phyloP scores from a whole-genome alignment of 1,139 yeast genomes.

The Candida glucosophila region DNA sequence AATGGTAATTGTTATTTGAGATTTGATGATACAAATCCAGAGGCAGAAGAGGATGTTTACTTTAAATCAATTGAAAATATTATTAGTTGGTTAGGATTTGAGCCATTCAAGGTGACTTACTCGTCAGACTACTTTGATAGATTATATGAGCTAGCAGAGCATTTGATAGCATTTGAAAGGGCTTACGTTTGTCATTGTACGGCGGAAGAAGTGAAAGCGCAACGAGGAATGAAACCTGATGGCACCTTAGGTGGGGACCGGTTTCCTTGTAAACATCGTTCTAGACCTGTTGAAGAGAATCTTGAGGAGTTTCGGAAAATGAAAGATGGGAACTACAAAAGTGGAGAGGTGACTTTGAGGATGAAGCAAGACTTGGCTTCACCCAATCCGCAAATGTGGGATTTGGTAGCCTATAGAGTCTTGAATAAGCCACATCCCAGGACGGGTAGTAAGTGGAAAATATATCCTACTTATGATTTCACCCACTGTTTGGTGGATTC shows the following conservation, averaged over 20 bases:
- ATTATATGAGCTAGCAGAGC: conserved; percentile 80
- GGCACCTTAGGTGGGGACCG: conserved; percentile 94
- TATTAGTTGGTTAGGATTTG: conserved; percentile 88
- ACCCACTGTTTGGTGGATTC: conserved; percentile 99
- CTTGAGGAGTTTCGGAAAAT: conserved; percentile 76
- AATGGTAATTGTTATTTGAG: conserved; percentile 85
- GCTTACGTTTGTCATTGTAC: conserved; percentile 95
- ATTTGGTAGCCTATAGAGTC: conserved; percentile 95
- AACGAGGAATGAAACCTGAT: conserved; percentile 85
- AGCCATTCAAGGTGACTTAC: conserved; percentile 89
- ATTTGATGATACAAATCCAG: conserved; percentile 97
- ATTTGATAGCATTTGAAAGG: conserved; percentile 54
- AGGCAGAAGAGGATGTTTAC: conserved; percentile 91
- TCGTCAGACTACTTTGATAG: conserved; percentile 92
- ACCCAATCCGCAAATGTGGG: conserved; percentile 99
- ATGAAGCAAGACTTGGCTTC: conserved; percentile 93
- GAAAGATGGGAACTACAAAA: conserved; percentile 81
- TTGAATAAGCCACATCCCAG: conserved; percentile 89
- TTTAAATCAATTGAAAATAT: conserved; percentile 77
- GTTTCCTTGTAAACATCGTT: conserved; percentile 71
- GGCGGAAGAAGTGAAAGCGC: conserved; percentile 79
- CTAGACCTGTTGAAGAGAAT: conserved; percentile 61
- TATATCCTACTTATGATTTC: conserved; percentile 97
- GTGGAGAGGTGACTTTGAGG: conserved; percentile 90
- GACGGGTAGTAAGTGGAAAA: conserved; percentile 97